Percentiles rank a stretch among this genome's conserved stretches.
phyloP scores from a whole-genome alignment of 257 asterid species.

The Craterostigma plantagineum region DNA sequence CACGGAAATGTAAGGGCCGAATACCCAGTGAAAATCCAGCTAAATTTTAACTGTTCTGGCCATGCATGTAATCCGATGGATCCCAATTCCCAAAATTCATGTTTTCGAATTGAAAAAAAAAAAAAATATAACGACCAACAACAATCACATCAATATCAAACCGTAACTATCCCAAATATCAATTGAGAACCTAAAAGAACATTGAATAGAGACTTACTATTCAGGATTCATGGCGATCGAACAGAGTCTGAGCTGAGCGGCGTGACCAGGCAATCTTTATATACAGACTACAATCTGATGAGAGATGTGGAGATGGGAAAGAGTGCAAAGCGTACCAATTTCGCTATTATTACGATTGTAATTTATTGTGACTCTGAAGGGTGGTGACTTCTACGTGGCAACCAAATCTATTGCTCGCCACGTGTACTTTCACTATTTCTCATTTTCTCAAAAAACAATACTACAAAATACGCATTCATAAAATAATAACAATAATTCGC shows the following conservation, averaged over 20 bases:
- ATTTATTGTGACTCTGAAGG: constrained; percentile 5
- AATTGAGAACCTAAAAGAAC: too few species aligned
- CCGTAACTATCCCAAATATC: too few species aligned
- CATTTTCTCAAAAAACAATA: not conserved
- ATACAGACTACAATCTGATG: too few species aligned
- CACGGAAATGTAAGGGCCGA: too few species aligned
- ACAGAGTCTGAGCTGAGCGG: constrained; percentile 1
- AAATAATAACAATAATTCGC: not conserved
- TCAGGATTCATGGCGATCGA: constrained; percentile 48
- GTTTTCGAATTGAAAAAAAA: not conserved
- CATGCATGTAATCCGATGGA: too few species aligned
- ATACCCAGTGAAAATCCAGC: too few species aligned
- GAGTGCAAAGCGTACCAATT: too few species aligned
- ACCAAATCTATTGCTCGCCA: constrained; percentile 7
- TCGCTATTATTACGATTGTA: too few species aligned
- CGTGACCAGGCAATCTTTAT: constrained; percentile 6
- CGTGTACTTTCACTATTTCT: constrained; percentile 11
- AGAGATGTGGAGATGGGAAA: too few species aligned
- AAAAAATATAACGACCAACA: constrained; percentile 2
- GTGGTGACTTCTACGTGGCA: constrained; percentile 15
- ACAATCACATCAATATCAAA: constrained; percentile 3
- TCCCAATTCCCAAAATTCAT: too few species aligned
- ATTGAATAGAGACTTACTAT: constrained; percentile 25
- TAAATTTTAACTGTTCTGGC: too few species aligned
- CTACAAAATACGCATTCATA: not conserved